A percentile compares a stretch with the other conserved stretches of the same genome.
phyloP scores from a whole-genome alignment of 2,329 filamentous ascomycete species.

The Epicoccum sorghinum region DNA sequence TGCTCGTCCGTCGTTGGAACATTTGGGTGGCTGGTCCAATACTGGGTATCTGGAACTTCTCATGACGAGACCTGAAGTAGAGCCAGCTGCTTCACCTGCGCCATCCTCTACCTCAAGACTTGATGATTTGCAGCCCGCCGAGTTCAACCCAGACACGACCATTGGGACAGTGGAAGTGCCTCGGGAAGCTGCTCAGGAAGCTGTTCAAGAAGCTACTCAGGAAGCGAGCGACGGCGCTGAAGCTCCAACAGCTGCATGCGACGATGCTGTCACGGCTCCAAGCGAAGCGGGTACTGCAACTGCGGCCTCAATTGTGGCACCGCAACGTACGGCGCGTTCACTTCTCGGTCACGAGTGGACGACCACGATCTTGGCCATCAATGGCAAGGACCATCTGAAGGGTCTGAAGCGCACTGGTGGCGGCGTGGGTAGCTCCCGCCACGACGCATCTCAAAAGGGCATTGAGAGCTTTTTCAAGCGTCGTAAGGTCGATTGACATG shows the following conservation, averaged over 20 bases:
- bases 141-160: neutral
- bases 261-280: neutral
- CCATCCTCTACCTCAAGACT: neutral
- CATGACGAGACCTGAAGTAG: constrained; percentile 27
- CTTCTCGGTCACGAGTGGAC: constrained; percentile 48
- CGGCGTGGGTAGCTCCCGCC: constrained; percentile 78
- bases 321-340: neutral
- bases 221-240: neutral
- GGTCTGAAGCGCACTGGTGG: constrained; percentile 80
- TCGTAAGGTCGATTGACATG: constrained; percentile 49
- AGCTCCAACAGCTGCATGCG: neutral
- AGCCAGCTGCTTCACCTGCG: neutral
- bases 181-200: neutral
- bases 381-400: constrained; percentile 73
- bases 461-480: constrained; percentile 80
- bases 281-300: neutral
- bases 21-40: constrained; percentile 68
- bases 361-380: constrained; percentile 65
- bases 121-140: neutral
- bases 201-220: too few relatives aligned
- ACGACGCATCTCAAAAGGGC: constrained; percentile 76
- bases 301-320: neutral
- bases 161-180: neutral
- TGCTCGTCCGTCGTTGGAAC: constrained; percentile 53
- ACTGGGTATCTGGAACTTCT: constrained; percentile 65